A percentile compares a stretch with the other conserved stretches of the same genome.
These are phyloP conservation scores for Melaleuca quinquenervia DNA, from an alignment of 345 rosid species.

Conservation along the genomic window DNA sequence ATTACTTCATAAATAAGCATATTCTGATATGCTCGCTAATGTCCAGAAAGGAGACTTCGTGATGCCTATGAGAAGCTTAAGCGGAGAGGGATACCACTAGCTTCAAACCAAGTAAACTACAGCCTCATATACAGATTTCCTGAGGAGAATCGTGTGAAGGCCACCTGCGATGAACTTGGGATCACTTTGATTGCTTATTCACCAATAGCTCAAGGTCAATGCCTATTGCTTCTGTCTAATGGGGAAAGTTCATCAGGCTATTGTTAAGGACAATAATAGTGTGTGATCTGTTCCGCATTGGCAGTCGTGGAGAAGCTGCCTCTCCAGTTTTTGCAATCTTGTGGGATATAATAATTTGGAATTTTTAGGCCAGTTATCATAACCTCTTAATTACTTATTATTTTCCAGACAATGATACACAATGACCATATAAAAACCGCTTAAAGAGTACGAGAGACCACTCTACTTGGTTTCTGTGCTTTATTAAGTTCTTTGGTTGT, in stretches of 20 bases:
- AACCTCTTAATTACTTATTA: background rate
- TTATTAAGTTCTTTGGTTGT: background rate
- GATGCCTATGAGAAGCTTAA: constrained; percentile 69
- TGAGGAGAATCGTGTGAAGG: constrained; percentile 82
- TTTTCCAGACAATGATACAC: background rate
- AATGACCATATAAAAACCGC: background rate
- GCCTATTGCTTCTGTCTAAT: background rate
- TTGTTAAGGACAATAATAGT: background rate
- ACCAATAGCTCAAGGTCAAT: constrained; percentile 90
- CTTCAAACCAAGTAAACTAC: constrained; percentile 96
- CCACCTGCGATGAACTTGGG: constrained; percentile 89
- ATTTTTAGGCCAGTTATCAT: background rate
- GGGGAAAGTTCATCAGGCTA: background rate
- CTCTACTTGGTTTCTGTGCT: background rate
- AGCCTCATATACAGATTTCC: constrained; percentile 85
- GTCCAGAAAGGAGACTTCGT: constrained; percentile 67
- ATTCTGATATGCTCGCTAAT: background rate
- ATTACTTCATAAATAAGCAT: background rate
- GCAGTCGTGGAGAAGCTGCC: background rate
- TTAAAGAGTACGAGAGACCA: background rate
- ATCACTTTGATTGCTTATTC: constrained; percentile 85
- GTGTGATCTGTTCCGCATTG: background rate
- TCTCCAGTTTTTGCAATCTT: background rate
- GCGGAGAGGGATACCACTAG: constrained; percentile 85
- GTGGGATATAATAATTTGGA: background rate